phyloP scores from a whole-genome alignment of 1,284 basidiomycete genomes.

The Sporisorium sorghi region DNA sequence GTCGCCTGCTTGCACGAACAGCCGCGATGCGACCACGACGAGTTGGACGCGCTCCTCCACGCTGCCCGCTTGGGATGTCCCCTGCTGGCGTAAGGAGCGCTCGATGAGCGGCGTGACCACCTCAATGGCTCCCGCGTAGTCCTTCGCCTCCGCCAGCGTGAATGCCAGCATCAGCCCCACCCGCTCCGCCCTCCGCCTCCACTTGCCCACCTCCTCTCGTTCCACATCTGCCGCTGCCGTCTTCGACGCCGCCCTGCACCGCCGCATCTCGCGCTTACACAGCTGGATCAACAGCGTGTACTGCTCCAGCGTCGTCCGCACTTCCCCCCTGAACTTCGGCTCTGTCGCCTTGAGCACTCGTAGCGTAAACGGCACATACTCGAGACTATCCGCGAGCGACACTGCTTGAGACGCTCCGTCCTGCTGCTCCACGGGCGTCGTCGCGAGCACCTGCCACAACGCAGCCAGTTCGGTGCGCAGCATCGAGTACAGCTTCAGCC shows the following conservation, averaged over 20 bases:
- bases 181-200: constrained; percentile 23
- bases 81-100: background rate
- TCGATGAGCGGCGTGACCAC: constrained; percentile 28
- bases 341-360: constrained; percentile 32
- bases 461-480: constrained; percentile 36
- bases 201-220: constrained; percentile 6
- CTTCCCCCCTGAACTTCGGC: constrained; percentile 22
- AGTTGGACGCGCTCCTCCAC: constrained; percentile 7
- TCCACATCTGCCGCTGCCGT: constrained; percentile 10
- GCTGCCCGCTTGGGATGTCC: background rate
- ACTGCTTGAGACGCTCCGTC: too few relatives aligned
- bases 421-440: background rate
- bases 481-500: constrained; percentile 42
- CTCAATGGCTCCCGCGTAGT: constrained; percentile 25
- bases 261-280: constrained; percentile 22
- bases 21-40: constrained; percentile 9
- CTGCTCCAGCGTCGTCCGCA: constrained; percentile 13
- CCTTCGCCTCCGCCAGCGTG: constrained; percentile 32
- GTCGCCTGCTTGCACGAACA: constrained; percentile 35
- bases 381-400: constrained; percentile 1
- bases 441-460: constrained; percentile 29
- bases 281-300: constrained; percentile 13
- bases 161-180: constrained; percentile 33
- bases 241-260: background rate
- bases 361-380: constrained; percentile 32